A percentile compares a stretch with the other conserved stretches of the same genome.
Evolutionary conservation across 2,329 filamentous ascomycete genomes (phyloP).

Genomic region (Curvularia spicifera): DNA sequence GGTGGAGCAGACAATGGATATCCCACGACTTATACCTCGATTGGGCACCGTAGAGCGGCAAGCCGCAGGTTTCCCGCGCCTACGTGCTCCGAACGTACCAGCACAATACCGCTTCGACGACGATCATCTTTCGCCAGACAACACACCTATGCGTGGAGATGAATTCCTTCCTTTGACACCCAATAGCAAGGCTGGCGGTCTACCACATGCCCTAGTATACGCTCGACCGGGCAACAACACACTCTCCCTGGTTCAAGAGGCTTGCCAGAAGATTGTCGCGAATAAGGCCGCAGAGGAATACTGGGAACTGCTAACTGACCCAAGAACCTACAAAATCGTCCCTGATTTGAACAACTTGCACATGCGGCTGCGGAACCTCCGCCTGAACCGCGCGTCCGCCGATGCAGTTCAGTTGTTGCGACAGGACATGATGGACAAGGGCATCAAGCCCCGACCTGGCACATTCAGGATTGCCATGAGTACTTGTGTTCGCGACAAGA

Average conservation of each 20-base stretch:
- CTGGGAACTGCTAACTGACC: constrained; percentile 73
- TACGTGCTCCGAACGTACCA: constrained; percentile 48
- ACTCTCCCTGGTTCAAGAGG: constrained; percentile 72
- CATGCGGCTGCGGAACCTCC: constrained; percentile 70
- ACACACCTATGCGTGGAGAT: constrained; percentile 33
- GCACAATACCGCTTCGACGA: constrained; percentile 36
- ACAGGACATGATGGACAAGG: constrained; percentile 37
- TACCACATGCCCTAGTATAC: constrained; percentile 48
- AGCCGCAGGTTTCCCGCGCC: constrained; percentile 31
- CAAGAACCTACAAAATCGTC: constrained; percentile 61
- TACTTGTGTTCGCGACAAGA: constrained; percentile 76
- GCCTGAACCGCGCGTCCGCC: constrained; percentile 68
- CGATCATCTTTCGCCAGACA: constrained; percentile 34
- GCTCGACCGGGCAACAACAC: constrained; percentile 60
- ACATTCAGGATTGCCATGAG: constrained; percentile 76
- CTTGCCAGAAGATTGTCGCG: constrained; percentile 66
- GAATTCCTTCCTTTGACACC: constrained; percentile 41
- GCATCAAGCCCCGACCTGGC: constrained; percentile 46
- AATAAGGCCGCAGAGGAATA: constrained; percentile 72
- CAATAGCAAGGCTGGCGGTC: constrained; percentile 17
- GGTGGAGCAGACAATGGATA: constrained; percentile 80
- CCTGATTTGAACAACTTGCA: constrained; percentile 77
- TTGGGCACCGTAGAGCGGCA: constrained; percentile 41
- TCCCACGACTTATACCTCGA: constrained; percentile 63
- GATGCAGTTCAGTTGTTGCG: constrained; percentile 66